Conservation (phyloP, 495 filamentous ascomycete species). For the Extremus antarcticus region DNA sequence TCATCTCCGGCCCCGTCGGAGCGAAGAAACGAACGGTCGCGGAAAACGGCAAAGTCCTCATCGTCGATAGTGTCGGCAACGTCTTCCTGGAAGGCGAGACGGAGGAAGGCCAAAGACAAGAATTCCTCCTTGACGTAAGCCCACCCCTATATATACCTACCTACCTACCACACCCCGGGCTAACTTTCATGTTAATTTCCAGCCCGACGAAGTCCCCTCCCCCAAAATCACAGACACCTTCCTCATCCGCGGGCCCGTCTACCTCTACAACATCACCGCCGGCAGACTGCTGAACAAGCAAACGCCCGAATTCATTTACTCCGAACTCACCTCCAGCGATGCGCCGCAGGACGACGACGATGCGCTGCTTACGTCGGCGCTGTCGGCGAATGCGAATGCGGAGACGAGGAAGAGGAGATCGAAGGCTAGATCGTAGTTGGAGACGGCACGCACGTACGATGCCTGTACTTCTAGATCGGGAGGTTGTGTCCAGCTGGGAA, state of each 20-base stretch:
- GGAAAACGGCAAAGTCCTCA: slow-evolving; percentile 87
- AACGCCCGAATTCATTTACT: slow-evolving; percentile 8
- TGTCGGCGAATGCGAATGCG: slow-evolving; percentile 26
- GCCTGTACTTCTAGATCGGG: too few relatives aligned
- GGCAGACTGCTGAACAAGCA: slow-evolving; percentile 25
- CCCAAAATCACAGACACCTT: slow-evolving; percentile 33
- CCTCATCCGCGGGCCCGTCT: slow-evolving; percentile 34
- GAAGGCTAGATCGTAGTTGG: slow-evolving; percentile 12
- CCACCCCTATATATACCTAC: background rate
- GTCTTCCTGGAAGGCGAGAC: slow-evolving; percentile 85
- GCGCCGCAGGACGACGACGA: slow-evolving; percentile 22
- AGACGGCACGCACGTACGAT: too few relatives aligned
- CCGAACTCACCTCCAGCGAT: slow-evolving; percentile 18
- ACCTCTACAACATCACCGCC: slow-evolving; percentile 26
- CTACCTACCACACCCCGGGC: background rate
- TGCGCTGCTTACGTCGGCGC: slow-evolving; percentile 20
- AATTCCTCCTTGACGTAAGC: slow-evolving; percentile 74
- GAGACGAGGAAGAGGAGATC: slow-evolving; percentile 31
- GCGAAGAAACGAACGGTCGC: slow-evolving; percentile 74
- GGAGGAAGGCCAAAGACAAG: slow-evolving; percentile 69
- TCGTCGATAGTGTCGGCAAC: slow-evolving; percentile 83
- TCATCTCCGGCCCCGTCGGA: slow-evolving; percentile 42
- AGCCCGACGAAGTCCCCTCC: slow-evolving; percentile 32
- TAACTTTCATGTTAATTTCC: background rate
- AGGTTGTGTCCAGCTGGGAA: too few relatives aligned